Base-by-base conservation (phyloP, 176 grass and related monocot species). In the Microstegium vimineum region DNA sequence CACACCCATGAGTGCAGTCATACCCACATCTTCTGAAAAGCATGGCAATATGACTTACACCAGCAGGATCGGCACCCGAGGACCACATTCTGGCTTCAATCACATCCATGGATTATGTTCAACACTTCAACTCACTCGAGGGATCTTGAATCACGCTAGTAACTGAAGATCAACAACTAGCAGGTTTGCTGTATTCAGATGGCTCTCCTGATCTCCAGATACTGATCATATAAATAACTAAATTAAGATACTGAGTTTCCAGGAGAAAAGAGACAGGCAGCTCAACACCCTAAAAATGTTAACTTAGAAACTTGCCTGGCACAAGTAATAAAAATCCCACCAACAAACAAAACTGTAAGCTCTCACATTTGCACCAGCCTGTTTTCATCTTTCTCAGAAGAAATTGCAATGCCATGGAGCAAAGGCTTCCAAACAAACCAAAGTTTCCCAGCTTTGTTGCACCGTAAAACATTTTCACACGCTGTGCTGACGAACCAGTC, bases 341-440 rank as follows among this genome's bases (percentile, higher is more conserved):
- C 17, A 84, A 67, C 25, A 57, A 64, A 40, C 13, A 71, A 86
- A 83, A 60, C 66, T 38, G 33, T 71, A 77, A 35, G 10, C 35
- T 36, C 51, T 75, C 16, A 22, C 30, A 15, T 74, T 46, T 81
- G 69, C 18, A 62, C 3, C 16, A 47, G 13, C 45, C 45, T 17
- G 45, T 47, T 47, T 17, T 17, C 14, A 16, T 17, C 14, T 47
- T 47, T 47, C 45, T 47, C 45, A 17, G 45, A 16, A 3, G 45
- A 47, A 47, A 57, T 57, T 0, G 0, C 20, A 57, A 10, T 57
- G 52, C 22, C 52, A 57, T 57, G 52, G 22, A n/a, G 22, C 52
- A 57, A 57, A 57, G 52, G 2, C 52, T 23, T 57, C 20, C 52
- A 57, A 57, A 57, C 51, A 54, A 57, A 57, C 7, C 52, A 10